Conservation (phyloP, 2,329 filamentous ascomycete genomes). For the Trichophyton schoenleinii region DNA sequence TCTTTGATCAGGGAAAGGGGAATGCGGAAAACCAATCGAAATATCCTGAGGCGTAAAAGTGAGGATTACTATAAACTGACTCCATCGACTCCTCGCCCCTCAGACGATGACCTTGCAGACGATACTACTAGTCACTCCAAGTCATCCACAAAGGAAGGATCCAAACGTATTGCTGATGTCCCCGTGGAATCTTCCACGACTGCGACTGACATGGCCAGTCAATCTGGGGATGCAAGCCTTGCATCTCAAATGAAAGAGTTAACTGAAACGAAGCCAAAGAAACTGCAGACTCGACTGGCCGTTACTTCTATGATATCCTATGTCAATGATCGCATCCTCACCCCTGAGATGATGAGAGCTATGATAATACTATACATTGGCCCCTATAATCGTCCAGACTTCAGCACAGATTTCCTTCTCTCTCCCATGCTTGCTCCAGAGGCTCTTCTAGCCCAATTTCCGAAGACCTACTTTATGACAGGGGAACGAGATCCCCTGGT, state of each 20-base stretch:
- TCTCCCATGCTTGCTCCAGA: conserved; percentile 86
- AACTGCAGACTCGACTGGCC: conserved; percentile 70
- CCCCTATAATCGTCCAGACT: conserved; percentile 83
- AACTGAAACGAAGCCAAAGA: conserved; percentile 31
- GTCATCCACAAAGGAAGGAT: neutral
- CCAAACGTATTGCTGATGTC: neutral
- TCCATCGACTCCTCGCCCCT: conserved; percentile 65
- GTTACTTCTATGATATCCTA: conserved; percentile 97
- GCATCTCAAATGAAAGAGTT: conserved; percentile 26
- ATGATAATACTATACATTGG: conserved; percentile 99
- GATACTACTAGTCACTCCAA: conserved; percentile 20
- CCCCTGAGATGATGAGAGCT: conserved; percentile 95
- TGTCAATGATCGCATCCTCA: conserved; percentile 88
- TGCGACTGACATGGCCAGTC: conserved; percentile 15
- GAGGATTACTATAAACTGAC: conserved; percentile 78
- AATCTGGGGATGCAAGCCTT: conserved; percentile 22
- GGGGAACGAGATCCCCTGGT: conserved; percentile 91
- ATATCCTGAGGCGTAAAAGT: conserved; percentile 70
- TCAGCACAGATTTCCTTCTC: conserved; percentile 78
- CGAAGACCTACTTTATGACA: conserved; percentile 86
- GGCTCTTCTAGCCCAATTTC: conserved; percentile 68
- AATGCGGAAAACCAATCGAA: conserved; percentile 62
- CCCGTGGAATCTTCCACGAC: conserved; percentile 14
- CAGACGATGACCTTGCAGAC: conserved; percentile 56
- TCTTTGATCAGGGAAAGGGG: conserved; percentile 74